Conservation (phyloP, 345 rosid genomes). For the Gossypium arboreum region DNA sequence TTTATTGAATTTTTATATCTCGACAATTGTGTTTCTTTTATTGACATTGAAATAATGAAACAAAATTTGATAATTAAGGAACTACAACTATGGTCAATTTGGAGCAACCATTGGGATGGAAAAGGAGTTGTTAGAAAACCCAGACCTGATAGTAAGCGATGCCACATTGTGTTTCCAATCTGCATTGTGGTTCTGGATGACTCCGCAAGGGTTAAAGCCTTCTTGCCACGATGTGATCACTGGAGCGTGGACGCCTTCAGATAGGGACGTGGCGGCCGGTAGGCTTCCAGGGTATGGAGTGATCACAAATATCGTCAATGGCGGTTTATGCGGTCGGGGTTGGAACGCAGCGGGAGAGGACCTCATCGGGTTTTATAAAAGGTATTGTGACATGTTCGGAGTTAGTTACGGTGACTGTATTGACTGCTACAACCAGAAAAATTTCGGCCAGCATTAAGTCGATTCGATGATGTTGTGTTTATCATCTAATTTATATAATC, state of each 20-base stretch:
- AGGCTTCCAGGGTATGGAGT: constrained; percentile 45
- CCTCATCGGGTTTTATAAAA: constrained; percentile 57
- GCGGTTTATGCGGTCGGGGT: constrained; percentile 57
- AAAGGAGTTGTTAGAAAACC: constrained; percentile 47
- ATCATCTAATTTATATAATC: too few relatives aligned
- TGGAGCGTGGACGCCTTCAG: constrained; percentile 36
- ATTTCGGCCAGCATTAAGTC: constrained; percentile 1
- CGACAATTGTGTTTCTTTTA: neutral
- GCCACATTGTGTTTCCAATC: constrained; percentile 50
- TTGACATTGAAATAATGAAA: neutral
- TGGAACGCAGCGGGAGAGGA: constrained; percentile 32
- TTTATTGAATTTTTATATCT: too few relatives aligned
- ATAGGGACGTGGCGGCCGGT: constrained; percentile 24
- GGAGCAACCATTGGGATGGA: constrained; percentile 40
- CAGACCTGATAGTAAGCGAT: constrained; percentile 43
- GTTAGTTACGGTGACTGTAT: constrained; percentile 45
- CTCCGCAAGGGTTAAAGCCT: constrained; percentile 45
- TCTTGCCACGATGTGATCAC: constrained; percentile 58
- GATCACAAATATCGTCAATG: constrained; percentile 59
- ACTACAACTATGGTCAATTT: constrained; percentile 62
- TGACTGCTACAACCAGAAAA: constrained; percentile 49
- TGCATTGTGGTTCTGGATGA: constrained; percentile 79
- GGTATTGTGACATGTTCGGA: constrained; percentile 41
- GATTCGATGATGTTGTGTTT: too few relatives aligned
- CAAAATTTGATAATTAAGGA: constrained; percentile 25